Conservation (phyloP, 179 eudicot genomes). For the Carnegiea gigantea region DNA sequence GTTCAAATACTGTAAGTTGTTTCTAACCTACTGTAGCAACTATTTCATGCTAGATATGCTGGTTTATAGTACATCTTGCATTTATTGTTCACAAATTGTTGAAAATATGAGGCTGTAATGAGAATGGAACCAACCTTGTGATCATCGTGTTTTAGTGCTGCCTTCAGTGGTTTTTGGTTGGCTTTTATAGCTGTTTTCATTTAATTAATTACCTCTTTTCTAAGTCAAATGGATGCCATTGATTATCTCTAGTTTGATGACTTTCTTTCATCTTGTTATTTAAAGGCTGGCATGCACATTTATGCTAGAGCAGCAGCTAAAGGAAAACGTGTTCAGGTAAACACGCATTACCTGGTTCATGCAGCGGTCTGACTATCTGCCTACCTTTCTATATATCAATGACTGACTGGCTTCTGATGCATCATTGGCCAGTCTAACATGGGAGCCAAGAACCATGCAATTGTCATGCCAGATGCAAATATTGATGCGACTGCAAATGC, state of each 20-base stretch:
- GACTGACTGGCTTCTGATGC: conserved; percentile 17
- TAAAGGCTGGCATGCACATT: conserved; percentile 94
- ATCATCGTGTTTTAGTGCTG: neutral
- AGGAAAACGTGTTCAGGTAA: conserved; percentile 99
- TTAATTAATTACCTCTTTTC: neutral
- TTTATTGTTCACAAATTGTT: neutral
- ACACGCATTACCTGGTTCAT: conserved; percentile 11
- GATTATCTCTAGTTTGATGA: neutral
- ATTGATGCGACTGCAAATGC: conserved; percentile 83
- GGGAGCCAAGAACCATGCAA: conserved; percentile 99
- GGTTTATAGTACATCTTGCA: conserved; percentile 5
- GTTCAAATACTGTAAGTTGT: conserved; percentile 69
- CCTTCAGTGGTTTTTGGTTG: neutral
- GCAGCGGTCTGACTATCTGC: neutral
- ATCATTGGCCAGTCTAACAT: conserved; percentile 70
- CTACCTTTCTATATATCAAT: neutral
- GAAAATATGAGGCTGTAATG: neutral
- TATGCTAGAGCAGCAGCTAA: conserved; percentile 87
- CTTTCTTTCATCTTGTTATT: neutral
- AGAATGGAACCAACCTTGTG: neutral
- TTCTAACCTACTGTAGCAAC: neutral
- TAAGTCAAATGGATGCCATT: neutral
- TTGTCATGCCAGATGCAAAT: conserved; percentile 94
- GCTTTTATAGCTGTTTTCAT: neutral
- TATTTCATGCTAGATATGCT: neutral